These are phyloP conservation scores for Acidomyces sp. DNA, from an alignment of 495 filamentous ascomycete genomes.

Conservation along the genomic window DNA sequence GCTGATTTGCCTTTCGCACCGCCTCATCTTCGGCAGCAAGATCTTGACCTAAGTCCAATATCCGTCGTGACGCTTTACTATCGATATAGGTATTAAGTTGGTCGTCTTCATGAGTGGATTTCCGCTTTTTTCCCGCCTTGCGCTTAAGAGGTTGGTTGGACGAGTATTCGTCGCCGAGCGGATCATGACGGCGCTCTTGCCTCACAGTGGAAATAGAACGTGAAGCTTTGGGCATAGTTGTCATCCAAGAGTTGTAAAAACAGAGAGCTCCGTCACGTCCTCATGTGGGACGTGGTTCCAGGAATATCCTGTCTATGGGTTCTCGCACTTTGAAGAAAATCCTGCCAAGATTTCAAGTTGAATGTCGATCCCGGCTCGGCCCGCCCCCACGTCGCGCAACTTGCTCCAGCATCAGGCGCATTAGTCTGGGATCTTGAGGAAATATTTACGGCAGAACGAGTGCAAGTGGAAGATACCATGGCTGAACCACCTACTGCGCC, in stretches of 20 bases:
- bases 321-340: no score
- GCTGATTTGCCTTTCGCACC: constrained; percentile 31
- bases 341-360: no score
- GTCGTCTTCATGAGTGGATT: constrained; percentile 38
- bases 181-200: constrained; percentile 26
- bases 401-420: no score
- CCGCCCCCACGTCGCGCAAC: no score
- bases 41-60: constrained; percentile 73
- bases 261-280: not conserved
- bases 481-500: not conserved
- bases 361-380: no score
- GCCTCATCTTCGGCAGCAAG: constrained; percentile 61
- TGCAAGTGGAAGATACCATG: no score
- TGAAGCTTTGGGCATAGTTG: constrained; percentile 12
- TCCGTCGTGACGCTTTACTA: constrained; percentile 72
- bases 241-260: not conserved
- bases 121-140: constrained; percentile 28
- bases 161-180: constrained; percentile 32
- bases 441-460: no score
- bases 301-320: no score
- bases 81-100: constrained; percentile 64
- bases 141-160: constrained; percentile 26
- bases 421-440: no score
- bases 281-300: not conserved
- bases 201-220: constrained; percentile 7